A percentile compares a stretch with the other conserved stretches of the same genome.
phyloP scores from a whole-genome alignment of 345 rosid species.

The Eucalyptus caleyi region DNA sequence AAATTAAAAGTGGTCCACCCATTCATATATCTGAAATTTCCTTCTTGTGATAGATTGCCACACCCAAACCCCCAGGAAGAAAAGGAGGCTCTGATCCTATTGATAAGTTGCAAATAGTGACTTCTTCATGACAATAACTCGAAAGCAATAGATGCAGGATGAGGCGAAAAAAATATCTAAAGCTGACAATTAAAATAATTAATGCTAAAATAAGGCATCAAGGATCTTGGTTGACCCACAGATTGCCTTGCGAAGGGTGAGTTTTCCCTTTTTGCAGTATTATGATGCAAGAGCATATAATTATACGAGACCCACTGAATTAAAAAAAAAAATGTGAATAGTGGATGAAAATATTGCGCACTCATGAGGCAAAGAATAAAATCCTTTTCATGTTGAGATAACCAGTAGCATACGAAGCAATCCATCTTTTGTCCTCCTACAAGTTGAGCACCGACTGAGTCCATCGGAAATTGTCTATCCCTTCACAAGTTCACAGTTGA shows the following conservation, averaged over 20 bases:
- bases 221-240: not conserved
- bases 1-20: not conserved
- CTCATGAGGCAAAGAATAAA: not conserved
- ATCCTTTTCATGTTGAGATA: not conserved
- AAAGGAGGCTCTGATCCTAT: not conserved
- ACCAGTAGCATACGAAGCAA: not conserved
- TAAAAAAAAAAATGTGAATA: not conserved
- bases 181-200: not conserved
- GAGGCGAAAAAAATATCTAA: not conserved
- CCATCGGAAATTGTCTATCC: conserved; percentile 7
- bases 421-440: not conserved
- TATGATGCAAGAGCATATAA: not conserved
- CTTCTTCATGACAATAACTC: not conserved
- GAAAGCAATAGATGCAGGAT: not conserved
- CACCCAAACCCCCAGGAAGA: not conserved
- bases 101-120: not conserved
- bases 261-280: not conserved
- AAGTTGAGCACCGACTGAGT: not conserved
- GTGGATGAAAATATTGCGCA: not conserved
- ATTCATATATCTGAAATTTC: not conserved
- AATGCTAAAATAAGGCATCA: not conserved
- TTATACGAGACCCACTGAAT: not conserved
- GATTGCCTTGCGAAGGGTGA: not conserved
- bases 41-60: not conserved
- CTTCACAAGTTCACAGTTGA: conserved; percentile 47